Evolutionary conservation across 2,329 filamentous ascomycete species (phyloP), one percentile per base, ranked within the genome.

Genomic region (Cordyceps fumosorosea): DNA sequence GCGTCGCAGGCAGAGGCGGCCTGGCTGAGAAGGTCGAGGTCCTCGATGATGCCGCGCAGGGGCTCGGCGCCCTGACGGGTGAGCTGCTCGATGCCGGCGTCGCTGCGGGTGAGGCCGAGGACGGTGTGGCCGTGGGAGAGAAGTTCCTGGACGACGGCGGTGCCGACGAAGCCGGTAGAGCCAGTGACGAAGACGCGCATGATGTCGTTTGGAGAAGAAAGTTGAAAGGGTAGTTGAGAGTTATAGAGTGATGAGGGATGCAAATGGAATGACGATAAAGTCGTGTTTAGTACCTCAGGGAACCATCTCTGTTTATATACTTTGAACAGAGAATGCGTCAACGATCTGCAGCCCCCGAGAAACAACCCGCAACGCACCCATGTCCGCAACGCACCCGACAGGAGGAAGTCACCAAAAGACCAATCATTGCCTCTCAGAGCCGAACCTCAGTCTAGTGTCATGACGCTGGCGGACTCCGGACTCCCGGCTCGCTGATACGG

Each of bases 101-200:
- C 71, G 18, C 64, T 72, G 54, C 77, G 78, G 16, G 75, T 70
- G 53, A 80, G 74, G 8, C 73, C 78, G 16, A 75, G 66, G 34
- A 81, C 76, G 5, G 64, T 67, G 64, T 79, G 75, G 51, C 77
- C 77, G 29, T 69, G 64, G 5, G 64, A 29, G 16, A 79, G 66
- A 14, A 80, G 73, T 40, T 76, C 73, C 56, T 75, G 62, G 24
- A 74, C 70, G 16, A 78, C 70, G 7, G 72, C 69, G 22, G 68
- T 66, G 65, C 78, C 78, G 60, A 80, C 70, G 63, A 75, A 78
- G 66, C 78, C 77, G 7, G 76, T 74, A 5, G 76, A 72, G 47
- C 78, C 78, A 7, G 78, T 80, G 53, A 79, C 70, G 65, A 77
- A 77, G 63, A 76, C 69, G 20, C 65, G 69, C 73, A 75, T 69